These are phyloP conservation scores for Millerozyma acaciae DNA, from an alignment of 805 yeast species.

Conservation along the genomic window DNA sequence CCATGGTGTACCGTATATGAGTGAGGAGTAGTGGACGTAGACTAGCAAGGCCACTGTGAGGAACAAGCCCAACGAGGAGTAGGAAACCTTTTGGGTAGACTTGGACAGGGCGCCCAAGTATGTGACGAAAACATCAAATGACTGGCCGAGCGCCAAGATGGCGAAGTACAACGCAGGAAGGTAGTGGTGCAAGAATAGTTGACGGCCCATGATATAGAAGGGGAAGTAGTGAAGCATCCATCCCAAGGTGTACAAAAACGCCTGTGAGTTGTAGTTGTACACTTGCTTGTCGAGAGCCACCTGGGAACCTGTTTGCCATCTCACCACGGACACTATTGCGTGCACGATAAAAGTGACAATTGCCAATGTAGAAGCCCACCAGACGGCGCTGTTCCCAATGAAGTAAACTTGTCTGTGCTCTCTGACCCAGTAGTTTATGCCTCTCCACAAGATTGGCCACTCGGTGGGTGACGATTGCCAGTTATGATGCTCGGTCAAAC, in stretches of 20 bases:
- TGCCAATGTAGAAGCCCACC: slow-evolving; percentile 69
- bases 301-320: slow-evolving; percentile 56
- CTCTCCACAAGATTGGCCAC: slow-evolving; percentile 75
- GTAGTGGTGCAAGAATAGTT: slow-evolving; percentile 89
- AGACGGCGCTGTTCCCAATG: slow-evolving; percentile 72
- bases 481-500: slow-evolving; percentile 63
- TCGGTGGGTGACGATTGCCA: slow-evolving; percentile 69
- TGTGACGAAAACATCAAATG: slow-evolving; percentile 47
- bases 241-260: slow-evolving; percentile 59
- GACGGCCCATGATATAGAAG: slow-evolving; percentile 86
- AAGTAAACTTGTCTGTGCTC: slow-evolving; percentile 62
- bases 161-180: slow-evolving; percentile 91
- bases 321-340: slow-evolving; percentile 43
- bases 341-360: slow-evolving; percentile 49
- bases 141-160: slow-evolving; percentile 69
- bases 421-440: slow-evolving; percentile 76
- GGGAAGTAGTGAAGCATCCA: slow-evolving; percentile 73
- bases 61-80: slow-evolving; percentile 44
- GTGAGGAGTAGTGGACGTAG: slow-evolving; percentile 62
- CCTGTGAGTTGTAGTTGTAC: slow-evolving; percentile 62
- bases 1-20: slow-evolving; percentile 81
- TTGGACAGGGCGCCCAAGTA: slow-evolving; percentile 36
- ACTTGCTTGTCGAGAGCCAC: slow-evolving; percentile 50
- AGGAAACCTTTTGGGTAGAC: slow-evolving; percentile 43
- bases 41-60: slow-evolving; percentile 48